These are phyloP conservation scores for Phytopythium chamaehyphon DNA, from an alignment of 352 stramenopile genomes.

Conservation along the genomic window DNA sequence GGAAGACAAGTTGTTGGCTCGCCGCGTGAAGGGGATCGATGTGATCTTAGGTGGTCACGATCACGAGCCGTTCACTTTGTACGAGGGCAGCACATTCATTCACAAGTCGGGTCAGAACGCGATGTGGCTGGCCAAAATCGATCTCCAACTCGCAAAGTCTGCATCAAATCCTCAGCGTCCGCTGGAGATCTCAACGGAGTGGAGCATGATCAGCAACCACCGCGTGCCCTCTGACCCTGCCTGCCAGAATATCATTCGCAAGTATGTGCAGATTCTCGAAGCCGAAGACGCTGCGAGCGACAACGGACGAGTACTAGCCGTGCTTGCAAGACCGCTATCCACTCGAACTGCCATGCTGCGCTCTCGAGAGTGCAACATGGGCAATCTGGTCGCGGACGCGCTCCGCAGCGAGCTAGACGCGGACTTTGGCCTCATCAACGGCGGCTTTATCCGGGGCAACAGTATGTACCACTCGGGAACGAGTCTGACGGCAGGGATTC, in stretches of 20 bases:
- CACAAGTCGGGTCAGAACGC: conserved; percentile 81
- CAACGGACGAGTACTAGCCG: conserved; percentile 27
- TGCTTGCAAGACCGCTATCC: conserved; percentile 32
- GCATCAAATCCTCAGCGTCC: conserved; percentile 13
- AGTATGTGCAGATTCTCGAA: conserved; percentile 38
- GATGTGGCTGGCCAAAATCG: conserved; percentile 60
- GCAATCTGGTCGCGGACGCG: conserved; percentile 64
- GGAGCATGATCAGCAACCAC: conserved; percentile 57
- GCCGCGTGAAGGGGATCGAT: conserved; percentile 44
- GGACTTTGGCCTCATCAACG: conserved; percentile 68
- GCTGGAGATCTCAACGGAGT: conserved; percentile 36
- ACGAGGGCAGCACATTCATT: conserved; percentile 56
- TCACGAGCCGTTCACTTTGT: conserved; percentile 73
- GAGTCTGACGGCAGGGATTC: conserved; percentile 44
- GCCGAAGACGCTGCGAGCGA: conserved; percentile 28
- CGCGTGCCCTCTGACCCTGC: conserved; percentile 25
- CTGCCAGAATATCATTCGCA: conserved; percentile 46
- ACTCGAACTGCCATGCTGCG: conserved; percentile 60
- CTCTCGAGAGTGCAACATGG: conserved; percentile 42
- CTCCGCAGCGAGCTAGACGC: conserved; percentile 43
- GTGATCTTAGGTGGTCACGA: conserved; percentile 87
- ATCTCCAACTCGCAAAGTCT: conserved; percentile 49
- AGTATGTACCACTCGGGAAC: conserved; percentile 51
- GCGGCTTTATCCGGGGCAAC: conserved; percentile 75
- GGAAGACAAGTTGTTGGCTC: conserved; percentile 49